phyloP scores from a whole-genome alignment of 1,284 basidiomycete species.

The Cutaneotrichosporon sp. region DNA sequence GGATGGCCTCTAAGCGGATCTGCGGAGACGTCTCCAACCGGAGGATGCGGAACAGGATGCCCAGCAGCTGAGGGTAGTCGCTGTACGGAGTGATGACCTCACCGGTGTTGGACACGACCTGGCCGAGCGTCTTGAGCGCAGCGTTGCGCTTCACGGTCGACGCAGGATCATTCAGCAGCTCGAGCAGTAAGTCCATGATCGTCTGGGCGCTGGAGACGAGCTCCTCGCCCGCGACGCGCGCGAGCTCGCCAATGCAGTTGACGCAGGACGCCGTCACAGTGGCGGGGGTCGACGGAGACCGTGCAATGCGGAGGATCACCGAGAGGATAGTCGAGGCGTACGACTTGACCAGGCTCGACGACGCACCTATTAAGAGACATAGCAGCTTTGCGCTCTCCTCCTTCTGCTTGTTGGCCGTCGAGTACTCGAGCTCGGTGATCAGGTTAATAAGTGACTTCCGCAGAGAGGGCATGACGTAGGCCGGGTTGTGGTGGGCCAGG shows the following conservation, averaged over 20 bases:
- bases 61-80: conserved; percentile 87
- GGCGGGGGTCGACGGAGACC: conserved; percentile 79
- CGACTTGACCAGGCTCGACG: conserved; percentile 90
- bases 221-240: conserved; percentile 91
- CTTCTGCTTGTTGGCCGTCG: conserved; percentile 76
- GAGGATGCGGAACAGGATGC: conserved; percentile 80
- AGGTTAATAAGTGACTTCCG: conserved; percentile 95
- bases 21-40: conserved; percentile 74
- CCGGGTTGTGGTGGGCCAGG: conserved; percentile 92
- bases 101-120: conserved; percentile 92
- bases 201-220: conserved; percentile 77
- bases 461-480: conserved; percentile 97
- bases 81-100: conserved; percentile 90
- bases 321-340: conserved; percentile 96
- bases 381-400: conserved; percentile 90
- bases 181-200: conserved; percentile 86
- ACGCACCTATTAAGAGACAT: conserved; percentile 82
- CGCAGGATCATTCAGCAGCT: conserved; percentile 81
- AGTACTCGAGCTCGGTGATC: conserved; percentile 95
- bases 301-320: conserved; percentile 72
- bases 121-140: conserved; percentile 88
- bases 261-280: conserved; percentile 90
- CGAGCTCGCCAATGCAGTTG: conserved; percentile 90
- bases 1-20: conserved; percentile 83
- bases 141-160: conserved; percentile 79